A percentile compares a stretch with the other conserved stretches of the same genome.
Conservation (phyloP, 1,284 basidiomycete genomes). For the Ustilago xerochloae region DNA sequence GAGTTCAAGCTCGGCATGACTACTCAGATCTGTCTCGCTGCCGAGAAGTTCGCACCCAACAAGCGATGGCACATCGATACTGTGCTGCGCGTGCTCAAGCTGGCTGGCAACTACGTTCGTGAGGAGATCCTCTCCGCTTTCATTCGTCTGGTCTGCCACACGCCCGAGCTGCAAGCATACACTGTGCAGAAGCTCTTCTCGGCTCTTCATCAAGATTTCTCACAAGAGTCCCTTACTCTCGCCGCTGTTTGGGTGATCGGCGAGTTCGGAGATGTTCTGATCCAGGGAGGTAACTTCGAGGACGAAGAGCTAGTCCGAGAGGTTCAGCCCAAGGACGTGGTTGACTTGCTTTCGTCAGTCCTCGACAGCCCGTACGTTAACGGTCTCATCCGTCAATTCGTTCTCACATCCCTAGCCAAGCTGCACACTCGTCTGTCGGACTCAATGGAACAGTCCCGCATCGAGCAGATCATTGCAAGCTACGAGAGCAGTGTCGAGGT, state of each 20-base stretch:
- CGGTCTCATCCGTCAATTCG: slow-evolving; percentile 89
- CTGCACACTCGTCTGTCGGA: slow-evolving; percentile 79
- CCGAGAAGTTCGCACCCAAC: slow-evolving; percentile 96
- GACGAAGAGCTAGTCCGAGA: slow-evolving; percentile 80
- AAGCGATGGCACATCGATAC: slow-evolving; percentile 99
- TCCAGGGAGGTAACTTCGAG: slow-evolving; percentile 77
- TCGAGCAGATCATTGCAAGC: slow-evolving; percentile 80
- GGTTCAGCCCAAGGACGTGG: slow-evolving; percentile 79
- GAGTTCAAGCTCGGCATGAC: slow-evolving; percentile 99
- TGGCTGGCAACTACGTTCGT: slow-evolving; percentile 97
- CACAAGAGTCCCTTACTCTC: slow-evolving; percentile 93
- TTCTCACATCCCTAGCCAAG: slow-evolving; percentile 89
- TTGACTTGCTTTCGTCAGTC: slow-evolving; percentile 87
- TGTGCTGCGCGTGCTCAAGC: slow-evolving; percentile 87
- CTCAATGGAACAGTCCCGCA: slow-evolving; percentile 77
- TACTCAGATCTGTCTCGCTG: slow-evolving; percentile 94
- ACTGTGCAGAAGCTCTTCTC: slow-evolving; percentile 91
- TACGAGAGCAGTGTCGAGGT: slow-evolving; percentile 84
- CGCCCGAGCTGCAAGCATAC: slow-evolving; percentile 95
- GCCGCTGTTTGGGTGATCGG: slow-evolving; percentile 96
- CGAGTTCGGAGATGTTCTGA: slow-evolving; percentile 90
- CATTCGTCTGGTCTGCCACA: slow-evolving; percentile 94
- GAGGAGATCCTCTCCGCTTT: slow-evolving; percentile 96
- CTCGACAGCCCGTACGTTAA: slow-evolving; percentile 95
- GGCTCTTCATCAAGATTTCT: slow-evolving; percentile 89